A percentile compares a stretch with the other conserved stretches of the same genome.
phyloP scores from a whole-genome alignment of 768 basidiomycete genomes.

The Agrocybe pediades region DNA sequence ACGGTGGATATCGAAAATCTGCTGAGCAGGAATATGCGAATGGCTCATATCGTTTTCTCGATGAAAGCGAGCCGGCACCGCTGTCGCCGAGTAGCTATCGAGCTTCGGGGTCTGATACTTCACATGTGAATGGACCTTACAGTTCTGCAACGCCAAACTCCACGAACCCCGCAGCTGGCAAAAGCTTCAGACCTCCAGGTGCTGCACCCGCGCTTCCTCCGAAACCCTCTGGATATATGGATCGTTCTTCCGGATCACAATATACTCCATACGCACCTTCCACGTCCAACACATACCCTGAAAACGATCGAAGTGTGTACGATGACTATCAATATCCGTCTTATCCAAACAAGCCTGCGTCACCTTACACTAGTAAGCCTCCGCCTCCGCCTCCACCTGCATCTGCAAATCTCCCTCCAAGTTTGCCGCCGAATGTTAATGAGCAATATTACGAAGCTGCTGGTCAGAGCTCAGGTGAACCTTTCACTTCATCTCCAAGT shows the following conservation, averaged over 20 bases:
- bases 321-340: constrained; percentile 18
- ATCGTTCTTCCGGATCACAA: constrained; percentile 12
- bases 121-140: constrained; percentile 18
- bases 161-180: constrained; percentile 16
- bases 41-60: constrained; percentile 9
- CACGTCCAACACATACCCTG: constrained; percentile 19
- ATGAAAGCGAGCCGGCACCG: constrained; percentile 17
- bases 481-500: constrained; percentile 9
- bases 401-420: constrained; percentile 13
- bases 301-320: constrained; percentile 7
- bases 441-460: constrained; percentile 6
- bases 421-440: background rate
- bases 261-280: constrained; percentile 10
- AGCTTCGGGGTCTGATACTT: constrained; percentile 13
- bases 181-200: constrained; percentile 31
- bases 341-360: constrained; percentile 6
- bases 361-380: constrained; percentile 1
- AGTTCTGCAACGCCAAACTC: constrained; percentile 17
- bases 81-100: constrained; percentile 14
- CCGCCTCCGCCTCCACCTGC: constrained; percentile 17
- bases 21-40: constrained; percentile 19
- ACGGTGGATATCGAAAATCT: constrained; percentile 19
- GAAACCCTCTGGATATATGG: constrained; percentile 22
- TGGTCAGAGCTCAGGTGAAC: background rate
- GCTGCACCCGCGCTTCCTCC: constrained; percentile 30